Evolutionary conservation across 495 filamentous ascomycete species (phyloP), one percentile per base, ranked within the genome.

Genomic region (Hypoxylon subgilvum): DNA sequence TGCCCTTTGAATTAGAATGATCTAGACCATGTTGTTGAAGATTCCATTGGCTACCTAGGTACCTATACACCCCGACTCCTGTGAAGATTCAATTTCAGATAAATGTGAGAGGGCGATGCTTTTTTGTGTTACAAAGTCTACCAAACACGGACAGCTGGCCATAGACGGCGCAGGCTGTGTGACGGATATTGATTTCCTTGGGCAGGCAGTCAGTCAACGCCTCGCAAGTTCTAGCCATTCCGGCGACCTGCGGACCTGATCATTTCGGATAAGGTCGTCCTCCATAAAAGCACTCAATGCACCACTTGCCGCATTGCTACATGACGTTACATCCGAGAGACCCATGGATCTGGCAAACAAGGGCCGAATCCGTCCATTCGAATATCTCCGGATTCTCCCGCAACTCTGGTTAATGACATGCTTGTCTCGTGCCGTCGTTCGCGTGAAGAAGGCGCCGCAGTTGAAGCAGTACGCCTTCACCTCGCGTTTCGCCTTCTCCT

Each of bases 401-500:
- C 42, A 45, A 13, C 42, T 45, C 42, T 45, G 42, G 25, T 45
- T 45, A 27, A 45, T 31, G 18, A 45, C 19, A 27, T 45, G 42
- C 16, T 45, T 45, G 27, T 45, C 42, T 16, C 42, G 23, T 17
- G 42, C 42, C 14, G 42, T 45, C 7, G 42, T 31, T 3, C 42
- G 42, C n/a, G 42, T 45, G 42, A 45, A 45, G 14, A 45, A 30
- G 23, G 42, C 42, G 7, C 42, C 42, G 27, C 42, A 45, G 27
- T 31, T 30, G 13, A 18, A 31, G 27, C 42, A 45, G 25, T 18
- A 45, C 10, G 42, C 42, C 27, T 45, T 45, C 6, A 31, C 21
- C 13, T 45, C 25, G 18, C 25, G 42, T 9, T 30, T 30, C 23
- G 42, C 27, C 23, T 45, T 30, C 68, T 91, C 88, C 7, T 86